phyloP scores from a whole-genome alignment of 306 rosid species.

The Senna tora region DNA sequence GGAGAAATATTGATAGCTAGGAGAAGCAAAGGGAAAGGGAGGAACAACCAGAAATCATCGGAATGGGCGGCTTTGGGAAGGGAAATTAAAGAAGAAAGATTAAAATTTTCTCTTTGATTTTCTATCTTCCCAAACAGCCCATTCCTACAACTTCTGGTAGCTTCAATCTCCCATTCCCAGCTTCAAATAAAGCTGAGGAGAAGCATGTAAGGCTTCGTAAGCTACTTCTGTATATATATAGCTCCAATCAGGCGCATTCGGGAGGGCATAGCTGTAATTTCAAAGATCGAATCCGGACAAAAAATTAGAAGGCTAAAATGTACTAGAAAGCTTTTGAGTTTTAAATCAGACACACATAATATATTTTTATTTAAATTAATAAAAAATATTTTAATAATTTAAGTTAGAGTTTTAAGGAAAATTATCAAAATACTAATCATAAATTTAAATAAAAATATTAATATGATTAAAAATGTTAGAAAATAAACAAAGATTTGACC shows the following conservation, averaged over 20 bases:
- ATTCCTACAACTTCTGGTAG: constrained; percentile 53
- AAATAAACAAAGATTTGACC: no score
- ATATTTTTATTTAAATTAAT: no score
- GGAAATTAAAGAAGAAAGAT: background rate
- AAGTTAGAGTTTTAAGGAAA: no score
- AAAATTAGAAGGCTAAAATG: no score
- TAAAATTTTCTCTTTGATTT: background rate
- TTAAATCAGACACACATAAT: no score
- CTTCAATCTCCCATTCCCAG: constrained; percentile 58
- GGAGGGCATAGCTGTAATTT: background rate
- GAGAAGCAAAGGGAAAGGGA: constrained; percentile 56
- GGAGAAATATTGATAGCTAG: background rate
- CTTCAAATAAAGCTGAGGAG: background rate
- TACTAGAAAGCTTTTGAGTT: no score
- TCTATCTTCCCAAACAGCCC: constrained; percentile 56
- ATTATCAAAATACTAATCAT: no score
- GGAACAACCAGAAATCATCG: constrained; percentile 51
- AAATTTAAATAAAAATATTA: no score
- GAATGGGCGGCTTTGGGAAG: constrained; percentile 71
- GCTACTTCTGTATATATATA: background rate
- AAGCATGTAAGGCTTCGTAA: no score
- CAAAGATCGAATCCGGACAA: no score
- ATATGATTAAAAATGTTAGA: no score
- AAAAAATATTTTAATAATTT: no score
- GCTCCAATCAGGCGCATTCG: background rate